These are phyloP conservation scores for Pseudogymnoascus sp. DNA, from an alignment of 2,329 filamentous ascomycete genomes.

Conservation along the genomic window DNA sequence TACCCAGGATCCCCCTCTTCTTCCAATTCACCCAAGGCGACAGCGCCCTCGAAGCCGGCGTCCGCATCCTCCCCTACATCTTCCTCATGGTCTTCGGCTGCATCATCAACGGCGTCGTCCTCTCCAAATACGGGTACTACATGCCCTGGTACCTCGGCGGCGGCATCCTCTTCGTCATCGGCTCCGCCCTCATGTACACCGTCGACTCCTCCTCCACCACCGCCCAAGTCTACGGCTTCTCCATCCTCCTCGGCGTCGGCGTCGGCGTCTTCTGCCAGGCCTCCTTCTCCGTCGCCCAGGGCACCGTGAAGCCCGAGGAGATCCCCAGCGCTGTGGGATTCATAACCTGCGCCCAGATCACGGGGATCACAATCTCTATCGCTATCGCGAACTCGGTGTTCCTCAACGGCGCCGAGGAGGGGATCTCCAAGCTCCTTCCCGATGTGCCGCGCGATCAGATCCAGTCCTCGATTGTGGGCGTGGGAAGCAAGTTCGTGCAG, in stretches of 20 bases:
- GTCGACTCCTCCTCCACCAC: constrained; percentile 11
- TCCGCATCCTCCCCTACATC: constrained; percentile 32
- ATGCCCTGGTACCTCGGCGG: constrained; percentile 33
- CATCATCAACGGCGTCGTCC: constrained; percentile 27
- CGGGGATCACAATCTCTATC: constrained; percentile 30
- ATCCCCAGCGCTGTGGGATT: constrained; percentile 31
- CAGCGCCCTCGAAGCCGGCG: constrained; percentile 36
- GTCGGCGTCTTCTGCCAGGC: constrained; percentile 29
- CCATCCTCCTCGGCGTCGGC: constrained; percentile 27
- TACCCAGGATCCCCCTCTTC: constrained; percentile 39
- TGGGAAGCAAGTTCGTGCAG: constrained; percentile 19
- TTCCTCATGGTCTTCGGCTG: constrained; percentile 28
- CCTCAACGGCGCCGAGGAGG: constrained; percentile 27
- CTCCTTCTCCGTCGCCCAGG: constrained; percentile 32
- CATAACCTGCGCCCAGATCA: constrained; percentile 31
- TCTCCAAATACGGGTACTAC: constrained; percentile 31
- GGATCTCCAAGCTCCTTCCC: constrained; percentile 25
- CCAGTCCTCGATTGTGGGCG: constrained; percentile 24
- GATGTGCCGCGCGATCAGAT: constrained; percentile 21
- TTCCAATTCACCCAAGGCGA: constrained; percentile 43
- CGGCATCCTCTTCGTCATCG: constrained; percentile 29
- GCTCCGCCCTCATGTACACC: constrained; percentile 26
- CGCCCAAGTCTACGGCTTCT: constrained; percentile 21
- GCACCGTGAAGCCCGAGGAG: constrained; percentile 25
- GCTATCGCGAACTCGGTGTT: constrained; percentile 33